Evolutionary conservation across 192 early-diverging fungal species (phyloP).

Genomic region (Chytriomyces sp.): DNA sequence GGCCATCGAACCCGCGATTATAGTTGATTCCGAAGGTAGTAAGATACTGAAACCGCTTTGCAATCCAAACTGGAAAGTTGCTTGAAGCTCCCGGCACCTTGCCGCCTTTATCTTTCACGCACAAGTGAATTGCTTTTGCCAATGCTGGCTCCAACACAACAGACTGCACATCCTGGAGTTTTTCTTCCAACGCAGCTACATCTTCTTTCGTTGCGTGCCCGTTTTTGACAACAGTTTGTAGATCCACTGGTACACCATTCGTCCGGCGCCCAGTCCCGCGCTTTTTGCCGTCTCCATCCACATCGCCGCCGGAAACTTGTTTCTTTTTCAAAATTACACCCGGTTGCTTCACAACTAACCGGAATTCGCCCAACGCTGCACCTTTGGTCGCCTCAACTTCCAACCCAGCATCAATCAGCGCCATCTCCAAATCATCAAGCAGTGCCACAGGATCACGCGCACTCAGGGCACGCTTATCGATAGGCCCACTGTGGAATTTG

Average conservation of each 20-base stretch:
- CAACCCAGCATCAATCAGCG: conserved; percentile 15
- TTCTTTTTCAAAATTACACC: conserved; percentile 2
- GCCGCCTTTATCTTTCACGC: background rate
- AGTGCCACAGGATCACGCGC: conserved; percentile 4
- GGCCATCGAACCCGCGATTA: conserved; percentile 39
- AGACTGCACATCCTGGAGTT: background rate
- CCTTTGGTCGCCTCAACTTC: conserved; percentile 9
- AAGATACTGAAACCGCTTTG: conserved; percentile 32
- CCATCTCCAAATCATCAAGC: conserved; percentile 16
- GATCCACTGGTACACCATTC: conserved; percentile 16
- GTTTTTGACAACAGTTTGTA: background rate
- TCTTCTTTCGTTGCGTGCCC: background rate
- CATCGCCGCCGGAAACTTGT: background rate
- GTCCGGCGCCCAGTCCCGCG: background rate
- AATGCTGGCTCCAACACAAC: conserved; percentile 13
- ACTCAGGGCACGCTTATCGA: conserved; percentile 32
- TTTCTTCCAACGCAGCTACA: background rate
- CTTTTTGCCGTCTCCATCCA: background rate
- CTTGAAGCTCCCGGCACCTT: background rate
- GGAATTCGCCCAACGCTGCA: conserved; percentile 1
- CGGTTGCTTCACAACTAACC: conserved; percentile 2
- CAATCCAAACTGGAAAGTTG: conserved; percentile 17
- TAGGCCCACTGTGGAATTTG: background rate
- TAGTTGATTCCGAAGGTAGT: conserved; percentile 38
- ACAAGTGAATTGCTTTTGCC: conserved; percentile 17